Percentiles rank a stretch among this genome's conserved stretches.
These are phyloP conservation scores for Volutella citrinella DNA, from an alignment of 2,329 filamentous ascomycete genomes.

Conservation along the genomic window DNA sequence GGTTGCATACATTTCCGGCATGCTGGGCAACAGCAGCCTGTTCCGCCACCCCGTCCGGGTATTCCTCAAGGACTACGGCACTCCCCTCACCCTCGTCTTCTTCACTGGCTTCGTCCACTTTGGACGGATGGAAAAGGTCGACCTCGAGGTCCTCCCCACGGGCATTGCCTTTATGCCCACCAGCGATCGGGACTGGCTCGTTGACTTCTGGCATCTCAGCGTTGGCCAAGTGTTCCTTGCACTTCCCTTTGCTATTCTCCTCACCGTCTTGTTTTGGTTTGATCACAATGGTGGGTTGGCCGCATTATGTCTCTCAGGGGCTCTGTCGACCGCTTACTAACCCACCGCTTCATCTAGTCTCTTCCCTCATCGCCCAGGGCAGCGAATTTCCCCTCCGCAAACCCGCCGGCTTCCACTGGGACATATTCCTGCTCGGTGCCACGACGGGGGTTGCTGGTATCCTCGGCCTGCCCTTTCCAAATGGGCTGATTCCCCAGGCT, in stretches of 20 bases:
- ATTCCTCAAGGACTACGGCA: slow-evolving; percentile 88
- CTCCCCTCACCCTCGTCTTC: slow-evolving; percentile 77
- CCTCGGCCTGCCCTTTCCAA: slow-evolving; percentile 76
- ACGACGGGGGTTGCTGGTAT: slow-evolving; percentile 75
- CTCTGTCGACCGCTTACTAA: too few species aligned
- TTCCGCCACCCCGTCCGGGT: slow-evolving; percentile 74
- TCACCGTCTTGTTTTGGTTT: slow-evolving; percentile 86
- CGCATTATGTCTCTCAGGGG: neutral
- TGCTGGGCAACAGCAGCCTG: slow-evolving; percentile 66
- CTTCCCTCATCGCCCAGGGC: slow-evolving; percentile 77
- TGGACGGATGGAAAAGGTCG: slow-evolving; percentile 72
- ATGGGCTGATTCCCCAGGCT: slow-evolving; percentile 79
- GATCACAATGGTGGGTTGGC: slow-evolving; percentile 71
- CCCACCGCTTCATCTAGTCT: slow-evolving; percentile 64
- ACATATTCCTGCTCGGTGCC: slow-evolving; percentile 74
- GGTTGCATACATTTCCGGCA: slow-evolving; percentile 70
- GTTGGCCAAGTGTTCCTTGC: slow-evolving; percentile 76
- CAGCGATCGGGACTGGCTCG: slow-evolving; percentile 68
- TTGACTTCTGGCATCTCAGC: slow-evolving; percentile 76
- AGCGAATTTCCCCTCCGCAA: slow-evolving; percentile 80
- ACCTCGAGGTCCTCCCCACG: slow-evolving; percentile 70
- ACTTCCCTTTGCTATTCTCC: slow-evolving; percentile 78
- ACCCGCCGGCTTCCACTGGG: slow-evolving; percentile 83
- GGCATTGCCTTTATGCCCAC: slow-evolving; percentile 79
- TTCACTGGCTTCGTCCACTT: slow-evolving; percentile 89